phyloP scores from a whole-genome alignment of 2,329 filamentous ascomycete species.

The Sporothrix dimorphospora region DNA sequence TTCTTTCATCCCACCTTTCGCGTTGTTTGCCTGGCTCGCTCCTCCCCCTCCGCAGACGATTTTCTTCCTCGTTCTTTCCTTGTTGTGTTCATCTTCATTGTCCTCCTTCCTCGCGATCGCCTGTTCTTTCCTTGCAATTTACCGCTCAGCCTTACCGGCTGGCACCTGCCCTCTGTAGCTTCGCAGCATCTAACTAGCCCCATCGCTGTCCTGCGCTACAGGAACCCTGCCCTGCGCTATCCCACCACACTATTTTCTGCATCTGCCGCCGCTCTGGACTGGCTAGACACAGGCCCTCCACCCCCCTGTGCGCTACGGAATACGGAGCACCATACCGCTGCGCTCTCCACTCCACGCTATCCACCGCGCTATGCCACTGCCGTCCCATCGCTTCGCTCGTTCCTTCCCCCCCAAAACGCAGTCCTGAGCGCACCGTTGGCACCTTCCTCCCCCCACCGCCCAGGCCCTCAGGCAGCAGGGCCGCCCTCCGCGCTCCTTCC shows the following conservation, averaged over 20 bases:
- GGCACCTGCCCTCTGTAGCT: background rate
- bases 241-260: constrained; percentile 12
- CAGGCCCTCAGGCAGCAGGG: background rate
- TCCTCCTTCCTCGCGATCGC: background rate
- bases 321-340: constrained; percentile 10
- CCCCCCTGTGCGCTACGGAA: constrained; percentile 17
- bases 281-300: background rate
- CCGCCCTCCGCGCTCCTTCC: background rate
- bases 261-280: constrained; percentile 13
- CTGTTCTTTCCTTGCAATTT: background rate
- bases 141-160: constrained; percentile 17
- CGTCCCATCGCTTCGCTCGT: constrained; percentile 11
- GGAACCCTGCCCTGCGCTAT: constrained; percentile 29
- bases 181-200: constrained; percentile 1
- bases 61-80: background rate
- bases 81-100: background rate
- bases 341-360: background rate
- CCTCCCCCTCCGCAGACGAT: background rate
- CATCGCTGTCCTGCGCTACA: constrained; percentile 14
- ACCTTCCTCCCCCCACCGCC: constrained; percentile 11
- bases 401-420: constrained; percentile 17
- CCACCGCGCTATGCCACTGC: constrained; percentile 14
- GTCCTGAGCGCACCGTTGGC: background rate
- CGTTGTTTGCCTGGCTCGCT: background rate
- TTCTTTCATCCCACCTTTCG: constrained; percentile 9